Percentiles rank a stretch among this genome's conserved stretches.
These are phyloP conservation scores for Calocybe indica DNA, from an alignment of 768 basidiomycete genomes.

Conservation along the genomic window DNA sequence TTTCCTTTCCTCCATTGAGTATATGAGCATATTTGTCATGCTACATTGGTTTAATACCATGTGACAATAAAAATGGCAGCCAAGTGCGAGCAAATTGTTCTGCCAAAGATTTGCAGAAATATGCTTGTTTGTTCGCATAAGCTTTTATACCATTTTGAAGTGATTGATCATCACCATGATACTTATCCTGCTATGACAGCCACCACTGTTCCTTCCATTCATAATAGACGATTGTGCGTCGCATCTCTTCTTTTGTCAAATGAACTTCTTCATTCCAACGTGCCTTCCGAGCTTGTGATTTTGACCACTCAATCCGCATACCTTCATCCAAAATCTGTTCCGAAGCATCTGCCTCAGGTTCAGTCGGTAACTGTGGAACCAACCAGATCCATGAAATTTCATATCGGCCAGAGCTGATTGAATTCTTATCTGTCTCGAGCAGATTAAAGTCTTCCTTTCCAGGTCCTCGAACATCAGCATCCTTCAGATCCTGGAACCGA, in stretches of 20 bases:
- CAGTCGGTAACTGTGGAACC: neutral
- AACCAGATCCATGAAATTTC: conserved; percentile 21
- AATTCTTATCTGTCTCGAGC: neutral
- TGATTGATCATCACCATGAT: too few species aligned
- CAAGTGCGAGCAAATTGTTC: too few species aligned
- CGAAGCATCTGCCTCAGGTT: neutral
- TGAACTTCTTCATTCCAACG: conserved; percentile 16
- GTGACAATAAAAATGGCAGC: too few species aligned
- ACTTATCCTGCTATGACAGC: neutral
- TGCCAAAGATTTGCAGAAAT: too few species aligned
- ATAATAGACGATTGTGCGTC: conserved; percentile 10
- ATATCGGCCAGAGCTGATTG: neutral
- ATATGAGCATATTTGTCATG: too few species aligned
- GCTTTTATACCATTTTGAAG: too few species aligned
- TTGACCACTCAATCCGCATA: conserved; percentile 16
- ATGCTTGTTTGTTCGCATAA: too few species aligned
- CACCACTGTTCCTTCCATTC: conserved; percentile 7
- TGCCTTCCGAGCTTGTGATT: conserved; percentile 7
- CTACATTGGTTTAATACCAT: too few species aligned
- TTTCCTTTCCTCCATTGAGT: too few species aligned
- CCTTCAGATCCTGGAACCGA: conserved; percentile 1
- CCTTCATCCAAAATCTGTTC: conserved; percentile 1
- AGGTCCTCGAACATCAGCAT: conserved; percentile 10
- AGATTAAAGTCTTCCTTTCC: conserved; percentile 6
- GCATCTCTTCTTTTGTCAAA: conserved; percentile 18